Base-by-base conservation (phyloP, 345 rosid genomes). In the Toxicodendron radicans region DNA sequence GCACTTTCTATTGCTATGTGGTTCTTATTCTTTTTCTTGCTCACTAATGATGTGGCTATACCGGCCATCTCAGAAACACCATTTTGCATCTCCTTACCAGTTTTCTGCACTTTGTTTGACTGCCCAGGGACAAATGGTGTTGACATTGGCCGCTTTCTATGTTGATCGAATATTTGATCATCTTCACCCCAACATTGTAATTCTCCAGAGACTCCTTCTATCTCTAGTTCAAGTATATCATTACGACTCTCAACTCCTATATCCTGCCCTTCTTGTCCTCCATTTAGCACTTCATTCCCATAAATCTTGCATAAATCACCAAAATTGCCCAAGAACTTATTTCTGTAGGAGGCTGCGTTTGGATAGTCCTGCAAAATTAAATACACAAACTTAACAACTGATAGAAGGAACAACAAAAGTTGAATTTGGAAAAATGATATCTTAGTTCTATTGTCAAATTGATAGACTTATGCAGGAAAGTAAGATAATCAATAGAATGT, bases 281-380 rank as follows among this genome's bases (percentile, higher is more conserved):
- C 84, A 49, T 75, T 77, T 23, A 58, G 70, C 10, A 76, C 74
- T 58, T 76, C 82, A 56, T 75, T 81, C 60, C 84, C 83, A 45
- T 66, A 70, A 65, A 93, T 81, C 88, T 81, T 86, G 84, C 87
- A 83, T 71, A 86, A 78, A 80, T 80, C 81, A 3, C 76, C 7
- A 10, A 86, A 93, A 80, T 38, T 66, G 67, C 83, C 79, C 30
- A 86, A 76, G 57, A 73, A 65, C 79, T 81, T 87, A 58, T 87
- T 80, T 82, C 79, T 87, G 80, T 86, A 90, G 7, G 71, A 78
- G 62, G 74, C 70, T 54, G 86, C 91, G 70, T 82, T 85, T 30
- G 92, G 95, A 51, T 86, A 77, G 65, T 79, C 95, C 98, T 93
- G 87, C 74, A 88, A 79, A 59, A 73, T 70, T 58, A 49, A 57